A percentile compares a stretch with the other conserved stretches of the same genome.
phyloP scores from a whole-genome alignment of 2,329 filamentous ascomycete species.

The Myriosclerotinia duriaeana region DNA sequence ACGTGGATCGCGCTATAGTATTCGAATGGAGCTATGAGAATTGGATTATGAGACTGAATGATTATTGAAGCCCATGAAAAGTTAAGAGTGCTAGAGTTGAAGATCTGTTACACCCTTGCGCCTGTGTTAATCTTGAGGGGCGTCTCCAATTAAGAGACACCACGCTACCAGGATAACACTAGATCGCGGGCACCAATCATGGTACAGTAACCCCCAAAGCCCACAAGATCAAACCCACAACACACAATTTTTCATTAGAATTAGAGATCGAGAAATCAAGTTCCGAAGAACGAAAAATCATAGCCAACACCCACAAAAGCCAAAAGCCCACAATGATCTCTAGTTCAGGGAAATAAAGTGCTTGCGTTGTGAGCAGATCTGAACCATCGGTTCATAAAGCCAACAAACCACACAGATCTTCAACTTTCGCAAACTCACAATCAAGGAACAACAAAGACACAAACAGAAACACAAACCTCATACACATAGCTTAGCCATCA shows the following conservation, averaged over 20 bases:
- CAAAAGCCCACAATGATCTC: conserved; percentile 13
- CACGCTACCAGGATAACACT: conserved; percentile 4
- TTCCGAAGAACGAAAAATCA: conserved; percentile 13
- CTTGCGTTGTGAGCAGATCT: conserved; percentile 8
- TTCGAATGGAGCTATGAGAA: conserved; percentile 9
- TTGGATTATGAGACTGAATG: not conserved
- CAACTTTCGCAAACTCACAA: conserved; percentile 11
- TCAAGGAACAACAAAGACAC: conserved; percentile 9
- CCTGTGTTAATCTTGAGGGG: conserved; percentile 7
- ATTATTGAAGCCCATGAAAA: conserved; percentile 13
- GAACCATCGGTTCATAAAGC: conserved; percentile 18
- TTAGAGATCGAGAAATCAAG: conserved; percentile 10
- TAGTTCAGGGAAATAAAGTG: conserved; percentile 3
- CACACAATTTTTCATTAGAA: not conserved
- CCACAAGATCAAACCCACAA: conserved; percentile 10
- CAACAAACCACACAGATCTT: conserved; percentile 14
- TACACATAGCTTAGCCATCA: conserved; percentile 18
- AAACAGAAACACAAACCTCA: conserved; percentile 6
- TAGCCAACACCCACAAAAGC: conserved; percentile 11
- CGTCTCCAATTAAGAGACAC: not conserved
- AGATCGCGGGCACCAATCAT: conserved; percentile 9
- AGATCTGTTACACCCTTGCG: conserved; percentile 12
- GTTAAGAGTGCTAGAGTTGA: conserved; percentile 3
- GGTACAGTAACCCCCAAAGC: conserved; percentile 4
- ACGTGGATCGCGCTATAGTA: conserved; percentile 15